Conservation (phyloP, 2,329 filamentous ascomycete genomes). For the Allantophomopsis lycopodina region DNA sequence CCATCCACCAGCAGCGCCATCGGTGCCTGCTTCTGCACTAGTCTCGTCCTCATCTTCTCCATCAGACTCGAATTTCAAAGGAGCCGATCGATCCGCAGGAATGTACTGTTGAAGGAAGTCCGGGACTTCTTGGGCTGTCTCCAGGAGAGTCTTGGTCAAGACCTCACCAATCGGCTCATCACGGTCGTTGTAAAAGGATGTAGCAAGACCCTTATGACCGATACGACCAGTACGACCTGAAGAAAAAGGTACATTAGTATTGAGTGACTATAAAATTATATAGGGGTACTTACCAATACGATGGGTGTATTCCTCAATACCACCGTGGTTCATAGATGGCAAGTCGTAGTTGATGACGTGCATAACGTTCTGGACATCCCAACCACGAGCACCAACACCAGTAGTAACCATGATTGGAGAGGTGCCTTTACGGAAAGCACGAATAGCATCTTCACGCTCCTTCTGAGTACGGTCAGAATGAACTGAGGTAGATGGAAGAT, state of each 20-base stretch:
- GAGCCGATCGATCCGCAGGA: conserved; percentile 33
- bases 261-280: no score
- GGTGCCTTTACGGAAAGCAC: conserved; percentile 63
- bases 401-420: conserved; percentile 77
- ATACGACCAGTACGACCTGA: conserved; percentile 85
- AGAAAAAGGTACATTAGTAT: not conserved
- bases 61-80: conserved; percentile 14
- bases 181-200: conserved; percentile 73
- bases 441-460: conserved; percentile 86
- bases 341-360: conserved; percentile 93
- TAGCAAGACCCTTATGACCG: conserved; percentile 73
- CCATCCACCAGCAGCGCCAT: conserved; percentile 5
- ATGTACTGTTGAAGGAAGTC: conserved; percentile 61
- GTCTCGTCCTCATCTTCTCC: conserved; percentile 10
- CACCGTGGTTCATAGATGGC: conserved; percentile 60
- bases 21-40: conserved; percentile 5
- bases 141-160: conserved; percentile 69
- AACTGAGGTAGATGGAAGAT: conserved; percentile 75
- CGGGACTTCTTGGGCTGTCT: conserved; percentile 66
- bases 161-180: conserved; percentile 61
- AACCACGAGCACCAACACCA: conserved; percentile 73
- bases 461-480: conserved; percentile 77
- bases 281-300: conserved; percentile 58
- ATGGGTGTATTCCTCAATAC: conserved; percentile 87
- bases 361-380: conserved; percentile 76